Conservation (phyloP, 2,329 filamentous ascomycete genomes). For the Arthrobotrys sinensis region DNA sequence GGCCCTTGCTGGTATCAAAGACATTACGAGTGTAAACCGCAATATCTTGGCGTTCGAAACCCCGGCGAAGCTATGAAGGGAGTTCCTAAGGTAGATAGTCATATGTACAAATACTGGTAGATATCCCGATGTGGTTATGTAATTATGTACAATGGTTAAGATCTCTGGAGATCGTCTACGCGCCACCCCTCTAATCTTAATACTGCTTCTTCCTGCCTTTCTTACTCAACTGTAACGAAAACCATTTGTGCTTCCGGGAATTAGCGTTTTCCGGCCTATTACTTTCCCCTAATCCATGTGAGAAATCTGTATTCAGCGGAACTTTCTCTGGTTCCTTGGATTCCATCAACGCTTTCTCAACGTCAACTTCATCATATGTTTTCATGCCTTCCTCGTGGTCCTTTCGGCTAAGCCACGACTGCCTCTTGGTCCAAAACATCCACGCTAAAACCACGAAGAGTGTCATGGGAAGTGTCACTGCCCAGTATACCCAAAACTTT, state of each 20-base stretch:
- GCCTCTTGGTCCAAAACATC: slow-evolving; percentile 30
- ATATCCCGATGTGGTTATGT: background rate
- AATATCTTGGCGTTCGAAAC: slow-evolving; percentile 43
- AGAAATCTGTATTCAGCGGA: slow-evolving; percentile 19
- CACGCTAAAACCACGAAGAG: slow-evolving; percentile 18
- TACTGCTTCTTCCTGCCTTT: background rate
- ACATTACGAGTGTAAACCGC: slow-evolving; percentile 24
- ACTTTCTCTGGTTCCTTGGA: slow-evolving; percentile 15
- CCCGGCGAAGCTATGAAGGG: slow-evolving; percentile 38
- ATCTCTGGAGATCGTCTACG: background rate
- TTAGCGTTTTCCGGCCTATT: background rate
- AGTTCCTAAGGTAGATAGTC: too few species aligned
- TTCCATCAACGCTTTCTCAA: slow-evolving; percentile 19
- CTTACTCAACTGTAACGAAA: background rate
- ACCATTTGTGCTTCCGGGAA: slow-evolving; percentile 13
- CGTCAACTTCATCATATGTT: slow-evolving; percentile 28
- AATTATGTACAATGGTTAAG: background rate
- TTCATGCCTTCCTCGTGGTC: slow-evolving; percentile 44
- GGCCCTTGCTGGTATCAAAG: slow-evolving; percentile 52
- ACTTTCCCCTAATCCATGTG: background rate
- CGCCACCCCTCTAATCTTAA: background rate
- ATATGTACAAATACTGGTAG: background rate
- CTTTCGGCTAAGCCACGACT: slow-evolving; percentile 35
- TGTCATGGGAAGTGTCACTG: slow-evolving; percentile 30
- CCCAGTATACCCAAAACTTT: slow-evolving; percentile 47